Percentiles rank a stretch among this genome's conserved stretches.
Evolutionary conservation across 2,329 filamentous ascomycete species (phyloP).

Genomic region (Zymoseptoria tritici): DNA sequence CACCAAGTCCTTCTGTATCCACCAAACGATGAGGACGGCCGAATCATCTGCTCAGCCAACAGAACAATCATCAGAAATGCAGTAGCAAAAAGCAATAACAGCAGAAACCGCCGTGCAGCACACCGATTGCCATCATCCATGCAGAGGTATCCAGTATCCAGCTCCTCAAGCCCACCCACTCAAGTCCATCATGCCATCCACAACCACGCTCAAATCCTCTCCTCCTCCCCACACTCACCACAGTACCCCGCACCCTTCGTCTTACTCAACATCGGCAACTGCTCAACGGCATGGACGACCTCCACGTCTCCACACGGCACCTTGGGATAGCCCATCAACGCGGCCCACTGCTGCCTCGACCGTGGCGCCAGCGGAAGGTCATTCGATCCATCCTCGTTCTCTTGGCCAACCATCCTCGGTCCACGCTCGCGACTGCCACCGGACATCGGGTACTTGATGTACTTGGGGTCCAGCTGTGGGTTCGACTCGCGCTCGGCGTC

Average conservation of each 20-base stretch:
- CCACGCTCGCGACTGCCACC: slow-evolving; percentile 7
- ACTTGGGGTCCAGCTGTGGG: slow-evolving; percentile 18
- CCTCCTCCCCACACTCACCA: neutral
- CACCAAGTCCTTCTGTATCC: neutral
- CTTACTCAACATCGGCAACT: slow-evolving; percentile 10
- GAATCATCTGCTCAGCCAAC: neutral
- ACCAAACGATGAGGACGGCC: neutral
- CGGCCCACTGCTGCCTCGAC: slow-evolving; percentile 22
- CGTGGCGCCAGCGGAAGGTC: slow-evolving; percentile 18
- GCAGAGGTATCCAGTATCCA: slow-evolving; percentile 1
- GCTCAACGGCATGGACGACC: slow-evolving; percentile 14
- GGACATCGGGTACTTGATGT: slow-evolving; percentile 1
- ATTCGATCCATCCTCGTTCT: slow-evolving; percentile 10
- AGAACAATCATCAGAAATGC: neutral
- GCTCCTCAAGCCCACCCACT: neutral
- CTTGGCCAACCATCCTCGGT: slow-evolving; percentile 10
- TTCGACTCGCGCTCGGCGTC: slow-evolving; percentile 26
- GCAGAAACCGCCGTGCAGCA: neutral
- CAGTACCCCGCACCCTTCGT: neutral
- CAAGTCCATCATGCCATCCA: neutral
- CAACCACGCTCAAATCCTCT: neutral
- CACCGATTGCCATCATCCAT: neutral
- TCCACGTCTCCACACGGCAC: slow-evolving; percentile 20
- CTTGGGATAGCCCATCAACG: slow-evolving; percentile 9
- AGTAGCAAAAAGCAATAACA: neutral